Base-by-base conservation (phyloP, 116 monocot genomes). In the Zostera marina region DNA sequence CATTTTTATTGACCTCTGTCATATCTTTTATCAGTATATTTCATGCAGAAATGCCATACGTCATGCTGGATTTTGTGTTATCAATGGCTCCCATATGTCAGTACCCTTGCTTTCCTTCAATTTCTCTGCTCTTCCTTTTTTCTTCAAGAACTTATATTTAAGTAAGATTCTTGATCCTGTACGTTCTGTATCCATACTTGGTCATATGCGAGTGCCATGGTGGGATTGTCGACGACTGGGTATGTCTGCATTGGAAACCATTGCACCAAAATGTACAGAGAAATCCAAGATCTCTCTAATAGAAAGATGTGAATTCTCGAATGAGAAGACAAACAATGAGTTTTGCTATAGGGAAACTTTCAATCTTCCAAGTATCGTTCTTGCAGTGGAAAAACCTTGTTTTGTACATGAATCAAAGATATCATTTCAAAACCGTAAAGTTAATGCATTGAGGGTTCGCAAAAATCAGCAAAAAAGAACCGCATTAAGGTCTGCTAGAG, bases 51-150 rank as follows among this genome's bases (percentile, higher is more conserved):
- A 46, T 47, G 15, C 44, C 7, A 7, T 47, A 20, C 20, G 39
- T 15, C 20, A 21, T 60, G 47, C 49, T 59, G 80, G 85, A 19
- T 17, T 70, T 45, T 85, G 85, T 59, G 46, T 22, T 14, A 57
- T 85, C 44, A 25, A 56, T 57, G 71, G 71, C 25, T 41, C 74
- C 17, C 24, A 8, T 22, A 19, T 49, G 32, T 62, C 48, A 16
- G 54, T 53, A 2, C 81, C 77, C 1, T 23, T 69, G 17, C 12
- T 85, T 11, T 77, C 70, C 0, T 46, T 80, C 38, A 70, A 74
- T 75, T 85, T 77, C 52, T 66, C 74, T 52, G 66, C 80, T 22
- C 66, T 85, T 58, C 80, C 80, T 32, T 72, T 39, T 22, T 80
- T 70, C 53, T 85, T 85, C 24, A 67, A 58, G 64, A 66, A 54